Percentiles rank a stretch among this genome's conserved stretches.
These are phyloP conservation scores for Fraxinus sp. DNA, from an alignment of 305 asterid genomes.

Conservation along the genomic window DNA sequence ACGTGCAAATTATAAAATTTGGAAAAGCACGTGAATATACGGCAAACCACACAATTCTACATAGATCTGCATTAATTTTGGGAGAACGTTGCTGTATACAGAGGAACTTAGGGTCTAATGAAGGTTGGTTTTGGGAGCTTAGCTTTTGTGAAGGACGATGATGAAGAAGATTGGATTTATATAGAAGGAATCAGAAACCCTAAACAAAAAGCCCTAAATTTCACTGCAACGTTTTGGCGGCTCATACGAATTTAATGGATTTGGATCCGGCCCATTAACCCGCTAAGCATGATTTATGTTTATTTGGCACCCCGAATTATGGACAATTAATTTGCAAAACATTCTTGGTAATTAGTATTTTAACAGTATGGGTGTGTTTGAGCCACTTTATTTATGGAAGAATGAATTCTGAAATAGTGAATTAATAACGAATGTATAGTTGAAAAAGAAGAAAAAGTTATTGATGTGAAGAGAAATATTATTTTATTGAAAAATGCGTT, in stretches of 20 bases:
- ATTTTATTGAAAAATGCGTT: no score
- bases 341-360: no score
- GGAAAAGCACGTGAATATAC: background rate
- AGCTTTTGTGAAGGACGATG: background rate
- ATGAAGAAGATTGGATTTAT: background rate
- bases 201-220: background rate
- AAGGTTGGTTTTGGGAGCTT: background rate
- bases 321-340: no score
- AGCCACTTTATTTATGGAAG: no score
- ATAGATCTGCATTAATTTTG: background rate
- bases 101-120: background rate
- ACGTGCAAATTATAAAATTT: constrained; percentile 32
- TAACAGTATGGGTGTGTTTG: no score
- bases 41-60: background rate
- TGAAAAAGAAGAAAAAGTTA: no score
- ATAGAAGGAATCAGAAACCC: background rate
- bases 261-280: background rate
- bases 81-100: background rate
- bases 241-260: background rate
- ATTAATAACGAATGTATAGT: no score
- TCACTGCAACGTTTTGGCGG: background rate
- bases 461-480: no score
- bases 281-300: background rate
- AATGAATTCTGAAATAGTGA: no score
- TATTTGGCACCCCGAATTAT: no score